Evolutionary conservation across 345 rosid genomes (phyloP).

Genomic region (Mallotus nudiflorus): DNA sequence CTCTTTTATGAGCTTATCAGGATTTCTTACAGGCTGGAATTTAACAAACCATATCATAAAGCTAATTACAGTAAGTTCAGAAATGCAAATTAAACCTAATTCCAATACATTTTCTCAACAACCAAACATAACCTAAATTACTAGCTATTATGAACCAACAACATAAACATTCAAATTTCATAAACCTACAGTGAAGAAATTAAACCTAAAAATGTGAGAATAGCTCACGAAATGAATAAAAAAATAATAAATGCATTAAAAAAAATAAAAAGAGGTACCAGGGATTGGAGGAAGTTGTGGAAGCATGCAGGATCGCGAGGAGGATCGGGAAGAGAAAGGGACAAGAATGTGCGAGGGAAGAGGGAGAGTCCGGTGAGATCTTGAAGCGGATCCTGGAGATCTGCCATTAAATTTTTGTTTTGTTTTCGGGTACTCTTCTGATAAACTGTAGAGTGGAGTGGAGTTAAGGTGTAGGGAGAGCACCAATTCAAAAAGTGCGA

Average conservation of each 20-base stretch:
- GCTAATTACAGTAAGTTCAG: background rate
- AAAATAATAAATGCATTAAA: too few relatives aligned
- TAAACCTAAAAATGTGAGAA: background rate
- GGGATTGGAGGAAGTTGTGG: conserved; percentile 60
- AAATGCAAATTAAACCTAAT: background rate
- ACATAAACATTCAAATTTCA: background rate
- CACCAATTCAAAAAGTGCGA: conserved; percentile 25
- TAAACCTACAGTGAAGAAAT: background rate
- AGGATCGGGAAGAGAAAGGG: conserved; percentile 37
- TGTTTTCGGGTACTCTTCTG: background rate
- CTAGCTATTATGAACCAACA: background rate
- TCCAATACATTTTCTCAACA: background rate
- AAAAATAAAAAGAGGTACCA: conserved; percentile 31
- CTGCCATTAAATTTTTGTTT: conserved; percentile 4
- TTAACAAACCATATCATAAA: background rate
- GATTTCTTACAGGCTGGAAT: conserved; percentile 52
- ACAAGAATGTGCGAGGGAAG: conserved; percentile 58
- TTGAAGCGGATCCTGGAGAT: conserved; percentile 50
- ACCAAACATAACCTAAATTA: background rate
- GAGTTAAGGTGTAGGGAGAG: background rate
- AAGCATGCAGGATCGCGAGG: conserved; percentile 40
- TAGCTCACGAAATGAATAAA: background rate
- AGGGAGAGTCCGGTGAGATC: conserved; percentile 57
- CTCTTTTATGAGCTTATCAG: conserved; percentile 52
- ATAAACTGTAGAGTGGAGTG: background rate